Evolutionary conservation across 1,139 yeast species (phyloP), one percentile per base, ranked within the genome.

Genomic region (Debaryomycetaceae sp.): DNA sequence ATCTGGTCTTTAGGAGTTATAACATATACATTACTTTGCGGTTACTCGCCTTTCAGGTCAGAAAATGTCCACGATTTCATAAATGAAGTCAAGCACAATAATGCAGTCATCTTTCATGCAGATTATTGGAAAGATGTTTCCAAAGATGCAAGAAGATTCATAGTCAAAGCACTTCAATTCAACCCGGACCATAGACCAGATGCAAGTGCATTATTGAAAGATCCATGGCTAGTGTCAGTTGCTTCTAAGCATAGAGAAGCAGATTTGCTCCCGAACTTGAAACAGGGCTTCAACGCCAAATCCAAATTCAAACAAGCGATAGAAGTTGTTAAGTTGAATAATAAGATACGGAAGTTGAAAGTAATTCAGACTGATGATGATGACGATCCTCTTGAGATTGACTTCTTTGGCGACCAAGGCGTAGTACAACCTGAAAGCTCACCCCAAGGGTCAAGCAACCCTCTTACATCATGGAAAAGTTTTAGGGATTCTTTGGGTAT

Each of bases 1-100:
- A 75, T 89, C 34, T 89, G 97, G 97, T 84, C 95, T 1, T 61
- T 89, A 34, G 97, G 97, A 17, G 96, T 89, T 7, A 87, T 92
- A 39, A 80, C 96, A 1, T 92, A 89, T 61, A 89, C 97, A 0
- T 68, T 91, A 40, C 73, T 92, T 38, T 88, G 95, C 54, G 98
- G 98, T 1, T 89, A 89, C 61, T 84, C 95, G 6, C 97, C 98
- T 4, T 89, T 91, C 64, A 70, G 91, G 37, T 81, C 96, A 1
- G 96, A 91, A 55, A 84, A 79, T 42, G 88, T 86, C 4, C 78
- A 75, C 40, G 95, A 87, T 47, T 91, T 91, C 56, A 65, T 91
- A 37, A 77, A 75, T 37, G 98, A 91, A 59, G 95, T 88, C 37
- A 65, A 70, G 46, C 64, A 74, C 47, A 79, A 83, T 47, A 71